These are phyloP conservation scores for Mycosarcoma maydis DNA, from an alignment of 1,284 basidiomycete genomes.

Conservation along the genomic window DNA sequence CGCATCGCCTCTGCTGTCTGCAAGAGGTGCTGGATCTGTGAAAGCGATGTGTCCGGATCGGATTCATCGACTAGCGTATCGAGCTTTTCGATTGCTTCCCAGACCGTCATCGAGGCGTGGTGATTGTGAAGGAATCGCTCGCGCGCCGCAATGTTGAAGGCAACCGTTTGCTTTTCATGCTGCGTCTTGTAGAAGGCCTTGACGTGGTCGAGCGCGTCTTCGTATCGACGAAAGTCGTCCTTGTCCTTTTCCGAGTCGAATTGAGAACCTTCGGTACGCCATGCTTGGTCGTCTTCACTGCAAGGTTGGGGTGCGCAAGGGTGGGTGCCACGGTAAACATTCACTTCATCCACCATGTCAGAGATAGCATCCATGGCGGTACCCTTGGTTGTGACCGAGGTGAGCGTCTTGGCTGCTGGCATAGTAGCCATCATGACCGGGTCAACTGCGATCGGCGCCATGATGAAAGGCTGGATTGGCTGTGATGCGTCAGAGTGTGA, in stretches of 20 bases:
- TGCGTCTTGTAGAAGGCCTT: constrained; percentile 88
- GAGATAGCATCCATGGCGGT: constrained; percentile 41
- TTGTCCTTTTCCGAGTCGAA: constrained; percentile 84
- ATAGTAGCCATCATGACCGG: constrained; percentile 10
- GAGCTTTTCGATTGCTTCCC: constrained; percentile 90
- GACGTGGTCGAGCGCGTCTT: constrained; percentile 80
- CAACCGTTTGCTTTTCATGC: constrained; percentile 78
- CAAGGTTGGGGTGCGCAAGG: constrained; percentile 33
- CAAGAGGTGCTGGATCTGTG: constrained; percentile 86
- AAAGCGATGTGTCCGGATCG: constrained; percentile 72
- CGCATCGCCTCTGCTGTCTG: constrained; percentile 92
- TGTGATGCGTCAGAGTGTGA: neutral
- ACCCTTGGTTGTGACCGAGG: constrained; percentile 28
- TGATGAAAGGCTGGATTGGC: constrained; percentile 4
- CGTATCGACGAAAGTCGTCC: constrained; percentile 69
- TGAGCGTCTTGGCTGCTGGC: constrained; percentile 8
- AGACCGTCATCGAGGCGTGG: constrained; percentile 70
- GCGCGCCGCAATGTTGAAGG: constrained; percentile 48
- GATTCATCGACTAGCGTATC: constrained; percentile 88
- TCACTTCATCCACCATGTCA: constrained; percentile 51
- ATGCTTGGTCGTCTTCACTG: constrained; percentile 27
- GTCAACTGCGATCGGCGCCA: constrained; percentile 36
- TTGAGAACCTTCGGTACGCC: constrained; percentile 68
- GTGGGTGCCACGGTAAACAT: constrained; percentile 47
- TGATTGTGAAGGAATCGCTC: constrained; percentile 41